Evolutionary conservation across 257 asterid species (phyloP), one percentile per base, ranked within the genome.

Genomic region (Penstemon davidsonii): DNA sequence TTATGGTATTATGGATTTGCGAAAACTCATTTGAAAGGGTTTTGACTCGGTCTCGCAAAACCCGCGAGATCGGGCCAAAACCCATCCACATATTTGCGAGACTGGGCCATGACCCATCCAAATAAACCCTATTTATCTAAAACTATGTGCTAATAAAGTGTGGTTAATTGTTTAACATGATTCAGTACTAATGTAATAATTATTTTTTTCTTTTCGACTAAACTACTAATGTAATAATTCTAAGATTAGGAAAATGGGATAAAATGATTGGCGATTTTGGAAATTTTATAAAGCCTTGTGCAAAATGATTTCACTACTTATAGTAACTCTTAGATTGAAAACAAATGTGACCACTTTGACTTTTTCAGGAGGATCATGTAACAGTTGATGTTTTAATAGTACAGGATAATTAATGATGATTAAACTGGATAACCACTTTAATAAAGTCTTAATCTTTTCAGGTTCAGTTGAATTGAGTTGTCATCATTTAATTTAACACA

Each of bases 401-500:
- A 71, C 74, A 69, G 52, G 79, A 67, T 75, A 69, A 72, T 69
- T 52, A 69, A 40, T 19, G 77, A 81, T 81, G 77, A 81, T 81
- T 69, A 78, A 7, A 25, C 67, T 78, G 78, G 80, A 53, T 75
- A 69, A 73, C 83, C 76, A 78, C 84, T 78, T 77, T 75, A 63
- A 58, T 69, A 68, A 72, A 78, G 78, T 45, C 43, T 25, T 58
- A 66, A 75, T 78, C 45, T 69, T 67, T 44, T n/a, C 57, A 47
- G 60, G 57, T 64, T 60, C 46, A 71, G 80, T 74, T 80, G 82
- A 75, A 67, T 79, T 73, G 77, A 70, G 85, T 67, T 81, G 83
- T 81, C 83, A 80, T 56, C 69, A 79, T 76, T 55, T 46, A 67
- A 11, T 25, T 2, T 25, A 44, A 60, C 18, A 49, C 54, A 12